phyloP scores from a whole-genome alignment of 1,139 yeast species.

The Nakaseomyces glabratus region DNA sequence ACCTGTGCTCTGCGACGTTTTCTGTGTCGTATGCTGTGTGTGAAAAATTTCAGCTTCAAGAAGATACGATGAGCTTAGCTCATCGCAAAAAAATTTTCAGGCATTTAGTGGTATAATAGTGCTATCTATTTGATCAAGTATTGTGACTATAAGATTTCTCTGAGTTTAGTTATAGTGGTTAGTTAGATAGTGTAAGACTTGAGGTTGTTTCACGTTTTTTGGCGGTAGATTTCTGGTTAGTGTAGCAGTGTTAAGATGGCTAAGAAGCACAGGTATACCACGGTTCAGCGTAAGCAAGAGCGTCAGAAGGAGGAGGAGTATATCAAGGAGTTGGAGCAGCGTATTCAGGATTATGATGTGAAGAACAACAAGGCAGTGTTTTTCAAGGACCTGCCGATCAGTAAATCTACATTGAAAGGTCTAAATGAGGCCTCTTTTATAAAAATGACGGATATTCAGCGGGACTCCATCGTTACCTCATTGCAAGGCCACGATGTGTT shows the following conservation, averaged over 20 bases:
- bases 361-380: slow-evolving; percentile 32
- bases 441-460: slow-evolving; percentile 78
- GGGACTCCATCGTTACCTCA: slow-evolving; percentile 65
- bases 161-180: too few relatives aligned
- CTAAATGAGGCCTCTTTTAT: slow-evolving; percentile 63
- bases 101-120: too few relatives aligned
- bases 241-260: too few relatives aligned
- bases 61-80: slow-evolving; percentile 9
- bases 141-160: too few relatives aligned
- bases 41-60: slow-evolving; percentile 1
- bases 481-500: slow-evolving; percentile 75
- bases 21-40: slow-evolving; percentile 4
- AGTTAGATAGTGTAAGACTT: too few relatives aligned
- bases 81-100: slow-evolving; percentile 13
- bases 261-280: slow-evolving; percentile 34
- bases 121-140: too few relatives aligned
- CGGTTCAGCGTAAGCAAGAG: slow-evolving; percentile 35
- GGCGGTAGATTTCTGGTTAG: too few relatives aligned
- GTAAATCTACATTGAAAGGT: slow-evolving; percentile 59
- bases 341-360: slow-evolving; percentile 45
- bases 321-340: slow-evolving; percentile 38
- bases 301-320: slow-evolving; percentile 40
- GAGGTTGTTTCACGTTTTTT: too few relatives aligned
- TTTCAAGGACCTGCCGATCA: slow-evolving; percentile 67
- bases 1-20: slow-evolving; percentile 1